Conservation (phyloP, 2,329 filamentous ascomycete species). For the Penicillium occitanis region DNA sequence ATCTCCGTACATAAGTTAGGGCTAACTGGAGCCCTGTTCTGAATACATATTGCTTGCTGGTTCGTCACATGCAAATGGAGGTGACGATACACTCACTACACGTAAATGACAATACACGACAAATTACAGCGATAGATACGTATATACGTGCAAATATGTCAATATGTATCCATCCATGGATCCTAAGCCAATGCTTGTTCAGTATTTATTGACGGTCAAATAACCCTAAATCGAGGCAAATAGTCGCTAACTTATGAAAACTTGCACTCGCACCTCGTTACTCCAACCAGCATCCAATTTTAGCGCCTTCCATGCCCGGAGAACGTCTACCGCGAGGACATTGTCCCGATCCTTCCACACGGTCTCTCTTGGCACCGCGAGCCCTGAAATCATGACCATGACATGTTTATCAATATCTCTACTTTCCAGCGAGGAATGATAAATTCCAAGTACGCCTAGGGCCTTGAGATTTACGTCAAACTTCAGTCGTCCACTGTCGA, state of each 20-base stretch:
- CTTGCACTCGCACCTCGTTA: conserved; percentile 72
- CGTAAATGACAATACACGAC: no score
- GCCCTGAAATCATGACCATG: conserved; percentile 71
- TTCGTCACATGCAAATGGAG: no score
- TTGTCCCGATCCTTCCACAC: conserved; percentile 55
- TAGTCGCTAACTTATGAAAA: conserved; percentile 49
- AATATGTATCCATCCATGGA: background rate
- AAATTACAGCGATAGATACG: no score
- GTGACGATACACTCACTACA: no score
- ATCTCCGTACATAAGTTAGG: no score
- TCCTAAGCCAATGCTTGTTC: background rate
- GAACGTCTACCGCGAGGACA: conserved; percentile 75
- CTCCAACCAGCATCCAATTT: conserved; percentile 70
- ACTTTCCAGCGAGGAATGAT: conserved; percentile 66
- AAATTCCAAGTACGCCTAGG: conserved; percentile 69
- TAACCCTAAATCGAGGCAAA: background rate
- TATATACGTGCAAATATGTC: background rate
- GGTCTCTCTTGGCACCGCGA: conserved; percentile 65
- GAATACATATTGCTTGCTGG: no score
- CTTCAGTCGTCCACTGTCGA: conserved; percentile 60
- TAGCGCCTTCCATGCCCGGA: conserved; percentile 74
- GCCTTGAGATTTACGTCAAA: conserved; percentile 75
- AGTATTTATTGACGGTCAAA: background rate
- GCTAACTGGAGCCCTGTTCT: no score
- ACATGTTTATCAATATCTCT: conserved; percentile 65